Percentiles rank a stretch among this genome's conserved stretches.
phyloP scores from a whole-genome alignment of 2,329 filamentous ascomycete genomes.

The Penicillium sp. region DNA sequence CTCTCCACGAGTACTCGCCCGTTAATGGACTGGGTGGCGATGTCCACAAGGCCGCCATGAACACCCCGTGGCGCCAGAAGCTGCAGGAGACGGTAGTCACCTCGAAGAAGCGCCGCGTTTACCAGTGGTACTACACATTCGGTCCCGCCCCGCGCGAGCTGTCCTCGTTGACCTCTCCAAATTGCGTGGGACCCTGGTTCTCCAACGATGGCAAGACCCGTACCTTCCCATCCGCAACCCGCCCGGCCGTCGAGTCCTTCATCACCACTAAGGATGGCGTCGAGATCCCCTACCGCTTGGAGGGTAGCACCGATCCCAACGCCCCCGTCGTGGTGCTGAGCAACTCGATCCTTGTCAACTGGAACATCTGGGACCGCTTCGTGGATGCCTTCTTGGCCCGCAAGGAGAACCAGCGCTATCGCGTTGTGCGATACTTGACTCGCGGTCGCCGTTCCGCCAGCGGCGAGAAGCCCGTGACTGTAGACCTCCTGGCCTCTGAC shows the following conservation, averaged over 20 bases:
- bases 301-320: constrained; percentile 66
- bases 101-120: constrained; percentile 60
- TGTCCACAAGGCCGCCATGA: constrained; percentile 64
- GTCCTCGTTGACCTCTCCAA: constrained; percentile 52
- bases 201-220: constrained; percentile 58
- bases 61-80: constrained; percentile 63
- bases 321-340: constrained; percentile 74
- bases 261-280: constrained; percentile 70
- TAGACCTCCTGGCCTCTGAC: constrained; percentile 70
- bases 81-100: constrained; percentile 62
- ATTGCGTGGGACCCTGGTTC: constrained; percentile 53
- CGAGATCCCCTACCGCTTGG: constrained; percentile 70
- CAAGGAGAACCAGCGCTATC: constrained; percentile 60
- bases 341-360: constrained; percentile 78
- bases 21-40: constrained; percentile 66
- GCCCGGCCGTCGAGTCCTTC: constrained; percentile 64
- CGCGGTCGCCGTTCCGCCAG: constrained; percentile 63
- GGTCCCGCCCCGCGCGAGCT: constrained; percentile 73
- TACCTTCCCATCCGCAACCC: constrained; percentile 50
- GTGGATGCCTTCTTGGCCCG: constrained; percentile 60
- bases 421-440: constrained; percentile 74
- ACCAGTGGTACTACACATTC: constrained; percentile 77
- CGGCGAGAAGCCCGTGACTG: constrained; percentile 51
- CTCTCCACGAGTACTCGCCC: constrained; percentile 71
- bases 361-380: constrained; percentile 79